Evolutionary conservation across 805 yeast species (phyloP).

Genomic region (Komagataella pseudopastoris): DNA sequence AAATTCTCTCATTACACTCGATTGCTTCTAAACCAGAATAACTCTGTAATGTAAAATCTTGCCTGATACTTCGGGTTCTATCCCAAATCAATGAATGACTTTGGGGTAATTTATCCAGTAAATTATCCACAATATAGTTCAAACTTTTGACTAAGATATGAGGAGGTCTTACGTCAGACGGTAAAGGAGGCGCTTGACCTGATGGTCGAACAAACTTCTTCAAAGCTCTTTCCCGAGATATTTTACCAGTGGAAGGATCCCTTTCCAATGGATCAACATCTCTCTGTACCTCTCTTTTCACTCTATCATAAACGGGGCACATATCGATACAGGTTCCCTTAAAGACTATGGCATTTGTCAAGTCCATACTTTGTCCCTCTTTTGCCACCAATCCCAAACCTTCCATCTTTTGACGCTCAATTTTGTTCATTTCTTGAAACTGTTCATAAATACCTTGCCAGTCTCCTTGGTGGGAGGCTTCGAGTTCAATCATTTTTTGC

Average conservation of each 20-base stretch:
- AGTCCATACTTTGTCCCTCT: slow-evolving; percentile 66
- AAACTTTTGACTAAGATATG: slow-evolving; percentile 51
- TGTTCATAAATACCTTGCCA: slow-evolving; percentile 63
- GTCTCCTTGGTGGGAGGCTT: slow-evolving; percentile 30
- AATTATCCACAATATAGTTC: slow-evolving; percentile 52
- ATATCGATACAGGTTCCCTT: slow-evolving; percentile 83
- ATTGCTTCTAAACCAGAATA: slow-evolving; percentile 89
- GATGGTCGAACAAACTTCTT: slow-evolving; percentile 96
- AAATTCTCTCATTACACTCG: slow-evolving; percentile 85
- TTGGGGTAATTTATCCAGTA: slow-evolving; percentile 60
- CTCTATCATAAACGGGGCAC: slow-evolving; percentile 93
- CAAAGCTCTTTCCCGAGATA: slow-evolving; percentile 50
- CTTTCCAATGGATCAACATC: slow-evolving; percentile 72
- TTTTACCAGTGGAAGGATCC: slow-evolving; percentile 43
- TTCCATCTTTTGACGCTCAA: slow-evolving; percentile 73
- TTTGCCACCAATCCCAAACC: slow-evolving; percentile 71
- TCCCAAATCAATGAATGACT: slow-evolving; percentile 94
- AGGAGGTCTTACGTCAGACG: slow-evolving; percentile 96
- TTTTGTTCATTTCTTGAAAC: slow-evolving; percentile 58
- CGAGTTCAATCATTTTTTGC: slow-evolving; percentile 38
- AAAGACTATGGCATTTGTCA: slow-evolving; percentile 81
- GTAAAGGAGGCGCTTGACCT: slow-evolving; percentile 95
- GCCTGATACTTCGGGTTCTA: slow-evolving; percentile 90
- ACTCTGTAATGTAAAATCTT: slow-evolving; percentile 93
- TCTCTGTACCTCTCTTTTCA: slow-evolving; percentile 75